These are phyloP conservation scores for Zancudomyces culisetae DNA, from an alignment of 371 early-diverging fungal species.

Conservation along the genomic window DNA sequence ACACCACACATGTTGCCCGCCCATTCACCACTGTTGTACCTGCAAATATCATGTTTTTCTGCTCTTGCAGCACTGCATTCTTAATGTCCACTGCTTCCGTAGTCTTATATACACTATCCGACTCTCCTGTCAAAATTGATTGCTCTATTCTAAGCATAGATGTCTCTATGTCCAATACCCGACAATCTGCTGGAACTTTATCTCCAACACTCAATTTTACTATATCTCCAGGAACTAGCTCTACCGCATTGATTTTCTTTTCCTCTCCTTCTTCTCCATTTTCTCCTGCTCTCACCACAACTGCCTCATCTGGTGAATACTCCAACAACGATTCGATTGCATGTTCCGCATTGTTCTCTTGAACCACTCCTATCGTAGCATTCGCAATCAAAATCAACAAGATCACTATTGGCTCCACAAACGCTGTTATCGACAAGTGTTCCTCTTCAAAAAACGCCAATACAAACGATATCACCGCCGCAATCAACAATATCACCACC, in stretches of 20 bases:
- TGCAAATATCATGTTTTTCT: constrained; percentile 31
- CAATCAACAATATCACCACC: constrained; percentile 58
- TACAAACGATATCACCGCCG: constrained; percentile 18
- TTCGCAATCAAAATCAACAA: constrained; percentile 53
- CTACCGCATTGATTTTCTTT: constrained; percentile 36
- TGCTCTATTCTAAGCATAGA: constrained; percentile 67
- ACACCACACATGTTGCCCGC: constrained; percentile 39
- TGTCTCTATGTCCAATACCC: constrained; percentile 54
- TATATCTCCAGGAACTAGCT: constrained; percentile 72
- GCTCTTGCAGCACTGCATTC: constrained; percentile 32
- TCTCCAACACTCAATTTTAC: constrained; percentile 69
- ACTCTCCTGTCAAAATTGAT: constrained; percentile 67
- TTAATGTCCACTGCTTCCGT: constrained; percentile 10
- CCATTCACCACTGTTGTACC: constrained; percentile 39
- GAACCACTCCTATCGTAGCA: constrained; percentile 59
- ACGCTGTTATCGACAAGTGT: constrained; percentile 30
- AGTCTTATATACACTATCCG: constrained; percentile 44
- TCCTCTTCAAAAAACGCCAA: constrained; percentile 75
- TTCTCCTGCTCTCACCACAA: constrained; percentile 50
- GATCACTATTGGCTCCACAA: constrained; percentile 39
- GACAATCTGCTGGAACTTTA: constrained; percentile 66
- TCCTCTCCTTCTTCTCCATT: constrained; percentile 50
- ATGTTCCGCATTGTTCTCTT: constrained; percentile 73
- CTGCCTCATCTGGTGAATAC: constrained; percentile 49
- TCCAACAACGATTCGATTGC: constrained; percentile 65